phyloP scores from a whole-genome alignment of 257 asterid genomes.

The Schizonepeta tenuifolia region DNA sequence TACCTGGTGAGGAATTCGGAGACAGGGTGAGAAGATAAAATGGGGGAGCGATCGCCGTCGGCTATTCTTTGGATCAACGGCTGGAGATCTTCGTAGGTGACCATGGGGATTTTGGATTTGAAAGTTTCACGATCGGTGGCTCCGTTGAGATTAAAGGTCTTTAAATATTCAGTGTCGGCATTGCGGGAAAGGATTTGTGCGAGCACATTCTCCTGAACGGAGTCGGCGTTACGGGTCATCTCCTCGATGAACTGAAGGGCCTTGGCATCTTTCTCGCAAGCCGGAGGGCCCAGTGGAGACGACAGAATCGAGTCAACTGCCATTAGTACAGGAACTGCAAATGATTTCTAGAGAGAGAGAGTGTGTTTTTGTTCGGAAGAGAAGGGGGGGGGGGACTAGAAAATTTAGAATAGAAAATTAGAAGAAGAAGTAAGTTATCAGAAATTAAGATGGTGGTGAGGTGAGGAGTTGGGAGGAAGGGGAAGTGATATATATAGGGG shows the following conservation, averaged over 20 bases:
- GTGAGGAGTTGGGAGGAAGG: slow-evolving; percentile 36
- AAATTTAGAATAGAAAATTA: neutral
- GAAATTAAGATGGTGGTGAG: slow-evolving; percentile 29
- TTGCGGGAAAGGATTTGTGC: slow-evolving; percentile 66
- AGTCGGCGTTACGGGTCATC: slow-evolving; percentile 79
- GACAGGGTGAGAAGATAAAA: slow-evolving; percentile 81
- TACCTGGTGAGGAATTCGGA: slow-evolving; percentile 98
- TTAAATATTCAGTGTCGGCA: slow-evolving; percentile 76
- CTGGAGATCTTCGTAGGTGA: slow-evolving; percentile 91
- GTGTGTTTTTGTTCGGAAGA: neutral
- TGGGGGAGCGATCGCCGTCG: slow-evolving; percentile 84
- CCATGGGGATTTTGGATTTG: slow-evolving; percentile 73
- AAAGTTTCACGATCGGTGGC: slow-evolving; percentile 66
- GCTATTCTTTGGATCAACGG: slow-evolving; percentile 90
- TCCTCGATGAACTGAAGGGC: slow-evolving; percentile 92
- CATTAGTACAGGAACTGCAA: slow-evolving; percentile 38
- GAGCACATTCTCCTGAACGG: slow-evolving; percentile 74
- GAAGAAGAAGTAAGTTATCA: neutral
- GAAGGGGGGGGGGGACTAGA: neutral
- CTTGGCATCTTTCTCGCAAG: slow-evolving; percentile 82
- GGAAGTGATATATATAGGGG: slow-evolving; percentile 51
- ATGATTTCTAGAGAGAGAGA: neutral
- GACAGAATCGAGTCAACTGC: slow-evolving; percentile 83
- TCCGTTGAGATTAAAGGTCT: slow-evolving; percentile 60
- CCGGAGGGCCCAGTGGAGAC: slow-evolving; percentile 88